phyloP scores from a whole-genome alignment of 2,329 filamentous ascomycete species.

The Aspergillus aculeatinus region DNA sequence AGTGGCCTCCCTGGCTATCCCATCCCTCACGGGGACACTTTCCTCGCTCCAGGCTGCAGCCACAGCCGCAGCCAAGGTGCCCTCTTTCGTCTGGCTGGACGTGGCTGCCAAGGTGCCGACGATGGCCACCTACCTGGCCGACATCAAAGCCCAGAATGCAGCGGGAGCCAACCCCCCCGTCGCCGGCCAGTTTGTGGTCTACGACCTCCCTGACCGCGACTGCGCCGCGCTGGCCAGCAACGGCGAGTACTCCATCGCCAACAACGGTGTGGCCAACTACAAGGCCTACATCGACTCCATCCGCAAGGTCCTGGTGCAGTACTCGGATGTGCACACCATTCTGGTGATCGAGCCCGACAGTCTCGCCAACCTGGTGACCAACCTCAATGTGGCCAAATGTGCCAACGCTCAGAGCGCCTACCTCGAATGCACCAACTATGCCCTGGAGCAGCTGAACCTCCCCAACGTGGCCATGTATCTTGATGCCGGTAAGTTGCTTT shows the following conservation, averaged over 20 bases:
- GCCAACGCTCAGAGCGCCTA: constrained; percentile 55
- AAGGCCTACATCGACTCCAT: constrained; percentile 58
- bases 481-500: constrained; percentile 50
- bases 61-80: constrained; percentile 49
- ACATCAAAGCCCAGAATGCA: constrained; percentile 50
- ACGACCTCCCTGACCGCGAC: constrained; percentile 64
- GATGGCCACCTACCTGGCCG: constrained; percentile 49
- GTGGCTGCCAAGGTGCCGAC: constrained; percentile 50
- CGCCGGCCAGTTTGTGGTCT: constrained; percentile 58
- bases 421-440: constrained; percentile 57
- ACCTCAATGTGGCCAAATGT: constrained; percentile 56
- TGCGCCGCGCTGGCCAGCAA: constrained; percentile 64
- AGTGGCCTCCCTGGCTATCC: constrained; percentile 58
- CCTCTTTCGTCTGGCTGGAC: constrained; percentile 56
- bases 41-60: constrained; percentile 52
- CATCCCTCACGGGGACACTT: constrained; percentile 54
- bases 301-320: constrained; percentile 51
- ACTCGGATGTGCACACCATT: constrained; percentile 54
- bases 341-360: constrained; percentile 61
- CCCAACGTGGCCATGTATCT: constrained; percentile 64
- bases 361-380: constrained; percentile 63
- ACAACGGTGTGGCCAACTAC: constrained; percentile 53
- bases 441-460: constrained; percentile 57
- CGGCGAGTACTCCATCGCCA: constrained; percentile 58
- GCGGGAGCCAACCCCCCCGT: constrained; percentile 50